A percentile compares a stretch with the other conserved stretches of the same genome.
Evolutionary conservation across 2,329 filamentous ascomycete genomes (phyloP).

Genomic region (Neoscytalidium dimidiatum): DNA sequence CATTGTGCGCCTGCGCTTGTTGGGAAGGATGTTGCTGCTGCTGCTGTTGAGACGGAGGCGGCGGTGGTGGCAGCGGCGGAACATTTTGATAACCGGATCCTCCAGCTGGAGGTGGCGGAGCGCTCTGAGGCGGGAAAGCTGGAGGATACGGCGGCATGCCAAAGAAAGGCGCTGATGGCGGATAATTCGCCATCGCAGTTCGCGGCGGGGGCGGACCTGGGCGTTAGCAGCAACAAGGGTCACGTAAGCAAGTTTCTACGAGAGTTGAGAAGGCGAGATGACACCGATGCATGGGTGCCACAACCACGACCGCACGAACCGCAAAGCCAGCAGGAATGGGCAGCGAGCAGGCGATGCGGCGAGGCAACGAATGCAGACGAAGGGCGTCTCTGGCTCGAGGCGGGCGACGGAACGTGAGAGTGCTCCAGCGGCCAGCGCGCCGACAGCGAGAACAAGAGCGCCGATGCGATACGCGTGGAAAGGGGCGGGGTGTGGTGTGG

Average conservation of each 20-base stretch:
- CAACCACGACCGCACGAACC: slow-evolving; percentile 9
- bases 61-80: slow-evolving; percentile 11
- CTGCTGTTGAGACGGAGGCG: not conserved
- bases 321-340: slow-evolving; percentile 17
- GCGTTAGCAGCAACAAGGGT: slow-evolving; percentile 18
- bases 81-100: slow-evolving; percentile 3
- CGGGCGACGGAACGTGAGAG: not conserved
- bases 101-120: not conserved
- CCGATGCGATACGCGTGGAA: not conserved
- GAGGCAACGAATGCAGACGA: slow-evolving; percentile 5
- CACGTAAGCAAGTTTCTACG: slow-evolving; percentile 12
- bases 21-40: not conserved
- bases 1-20: not conserved
- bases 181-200: slow-evolving; percentile 19
- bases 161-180: slow-evolving; percentile 14
- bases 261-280: slow-evolving; percentile 7
- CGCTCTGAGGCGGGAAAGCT: slow-evolving; percentile 10
- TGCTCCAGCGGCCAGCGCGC: not conserved
- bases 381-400: not conserved
- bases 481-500: not conserved
- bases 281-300: slow-evolving; percentile 19
- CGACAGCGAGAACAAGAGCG: not conserved
- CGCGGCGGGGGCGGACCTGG: not conserved
- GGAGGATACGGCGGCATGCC: slow-evolving; percentile 6
- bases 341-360: slow-evolving; percentile 12